A percentile compares a stretch with the other conserved stretches of the same genome.
Evolutionary conservation across 1,284 basidiomycete species (phyloP).

Genomic region (Apiotrichum veenhuisii): DNA sequence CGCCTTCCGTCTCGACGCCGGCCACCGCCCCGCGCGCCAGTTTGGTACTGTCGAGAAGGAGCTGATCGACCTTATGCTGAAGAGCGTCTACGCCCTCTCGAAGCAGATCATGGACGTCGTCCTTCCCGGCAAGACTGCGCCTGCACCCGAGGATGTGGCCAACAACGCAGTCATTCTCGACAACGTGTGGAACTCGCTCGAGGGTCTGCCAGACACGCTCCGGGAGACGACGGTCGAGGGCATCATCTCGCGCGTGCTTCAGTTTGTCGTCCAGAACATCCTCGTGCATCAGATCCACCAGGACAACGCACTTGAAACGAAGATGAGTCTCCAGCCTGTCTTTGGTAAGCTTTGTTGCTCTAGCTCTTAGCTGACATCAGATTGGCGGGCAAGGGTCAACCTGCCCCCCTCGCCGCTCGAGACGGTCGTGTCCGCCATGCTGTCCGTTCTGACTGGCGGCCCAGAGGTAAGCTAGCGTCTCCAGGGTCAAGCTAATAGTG

Average conservation of each 20-base stretch:
- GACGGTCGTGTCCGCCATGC: conserved; percentile 2
- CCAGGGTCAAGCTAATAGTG: background rate
- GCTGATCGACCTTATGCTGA: conserved; percentile 6
- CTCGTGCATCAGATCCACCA: conserved; percentile 6
- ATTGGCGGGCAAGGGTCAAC: conserved; percentile 9
- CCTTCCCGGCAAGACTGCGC: background rate
- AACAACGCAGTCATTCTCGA: no score
- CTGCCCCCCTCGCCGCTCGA: conserved; percentile 6
- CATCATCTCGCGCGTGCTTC: conserved; percentile 8
- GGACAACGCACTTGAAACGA: background rate
- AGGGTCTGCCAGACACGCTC: conserved; percentile 3
- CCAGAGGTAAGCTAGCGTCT: background rate
- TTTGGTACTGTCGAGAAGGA: conserved; percentile 9
- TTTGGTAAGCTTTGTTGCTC: background rate
- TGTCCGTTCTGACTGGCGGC: background rate
- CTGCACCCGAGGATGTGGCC: background rate
- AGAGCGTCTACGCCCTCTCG: conserved; percentile 6
- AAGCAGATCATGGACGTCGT: conserved; percentile 1
- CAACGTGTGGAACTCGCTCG: conserved; percentile 8
- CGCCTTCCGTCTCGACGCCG: conserved; percentile 7
- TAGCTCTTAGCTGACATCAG: background rate
- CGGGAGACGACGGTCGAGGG: conserved; percentile 8
- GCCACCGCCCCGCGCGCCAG: conserved; percentile 3
- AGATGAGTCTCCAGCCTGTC: background rate
- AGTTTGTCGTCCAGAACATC: conserved; percentile 10